These are phyloP conservation scores for Termitomyces bulborhizus DNA, from an alignment of 768 basidiomycete species.

Conservation along the genomic window DNA sequence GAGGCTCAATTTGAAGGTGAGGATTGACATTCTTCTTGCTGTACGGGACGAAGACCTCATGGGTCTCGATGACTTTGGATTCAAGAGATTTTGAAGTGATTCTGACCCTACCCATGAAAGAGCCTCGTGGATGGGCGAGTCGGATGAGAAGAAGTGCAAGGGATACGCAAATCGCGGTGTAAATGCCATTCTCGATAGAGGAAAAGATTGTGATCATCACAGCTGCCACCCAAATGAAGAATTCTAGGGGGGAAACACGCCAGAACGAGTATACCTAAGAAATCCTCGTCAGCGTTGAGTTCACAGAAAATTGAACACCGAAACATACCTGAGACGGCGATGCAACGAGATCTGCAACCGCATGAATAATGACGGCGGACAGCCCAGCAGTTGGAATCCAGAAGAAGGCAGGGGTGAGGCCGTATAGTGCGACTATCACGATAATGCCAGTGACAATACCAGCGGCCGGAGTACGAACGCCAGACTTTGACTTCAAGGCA, in stretches of 20 bases:
- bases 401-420: constrained; percentile 87
- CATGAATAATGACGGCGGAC: constrained; percentile 94
- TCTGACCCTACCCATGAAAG: constrained; percentile 84
- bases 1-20: constrained; percentile 66
- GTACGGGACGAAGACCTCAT: constrained; percentile 85
- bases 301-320: background rate
- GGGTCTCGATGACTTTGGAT: constrained; percentile 25
- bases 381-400: constrained; percentile 81
- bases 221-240: constrained; percentile 80
- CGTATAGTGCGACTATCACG: constrained; percentile 92
- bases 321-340: constrained; percentile 54
- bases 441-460: constrained; percentile 82
- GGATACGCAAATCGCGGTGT: constrained; percentile 79
- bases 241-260: constrained; percentile 91
- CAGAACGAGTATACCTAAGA: constrained; percentile 79
- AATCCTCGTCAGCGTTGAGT: background rate
- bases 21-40: constrained; percentile 56
- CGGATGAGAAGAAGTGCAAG: constrained; percentile 77
- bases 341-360: constrained; percentile 83
- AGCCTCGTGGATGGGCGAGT: constrained; percentile 80
- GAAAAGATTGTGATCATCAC: constrained; percentile 90
- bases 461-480: constrained; percentile 92
- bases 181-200: constrained; percentile 91
- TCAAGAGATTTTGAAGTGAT: constrained; percentile 38
- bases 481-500: constrained; percentile 92